Conservation (phyloP, 345 rosid genomes). For the Balakata baccata region DNA sequence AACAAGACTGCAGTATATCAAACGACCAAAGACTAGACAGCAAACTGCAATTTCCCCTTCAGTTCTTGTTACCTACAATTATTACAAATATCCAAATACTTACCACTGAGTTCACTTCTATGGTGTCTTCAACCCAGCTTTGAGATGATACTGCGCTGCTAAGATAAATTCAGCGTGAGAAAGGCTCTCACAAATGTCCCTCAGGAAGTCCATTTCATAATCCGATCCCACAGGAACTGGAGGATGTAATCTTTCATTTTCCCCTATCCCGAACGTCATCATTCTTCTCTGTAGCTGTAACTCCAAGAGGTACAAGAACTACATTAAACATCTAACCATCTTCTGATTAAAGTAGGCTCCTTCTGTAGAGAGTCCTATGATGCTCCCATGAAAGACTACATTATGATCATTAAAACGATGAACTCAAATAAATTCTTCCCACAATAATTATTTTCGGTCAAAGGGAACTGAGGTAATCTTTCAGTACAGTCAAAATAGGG, state of each 20-base stretch:
- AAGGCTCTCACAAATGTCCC: too few relatives aligned
- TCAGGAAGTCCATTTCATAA: neutral
- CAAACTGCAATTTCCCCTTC: too few relatives aligned
- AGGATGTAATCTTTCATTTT: neutral
- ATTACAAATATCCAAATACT: neutral
- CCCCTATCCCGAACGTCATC: neutral
- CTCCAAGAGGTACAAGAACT: neutral
- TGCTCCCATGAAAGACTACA: neutral
- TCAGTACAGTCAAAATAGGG: conserved; percentile 56
- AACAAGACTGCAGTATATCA: too few relatives aligned
- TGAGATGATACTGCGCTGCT: too few relatives aligned
- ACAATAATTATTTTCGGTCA: conserved; percentile 11
- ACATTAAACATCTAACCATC: neutral
- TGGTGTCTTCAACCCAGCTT: too few relatives aligned
- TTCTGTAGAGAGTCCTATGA: too few relatives aligned
- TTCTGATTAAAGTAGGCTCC: neutral
- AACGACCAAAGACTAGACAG: too few relatives aligned
- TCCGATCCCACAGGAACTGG: neutral
- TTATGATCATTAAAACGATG: neutral
- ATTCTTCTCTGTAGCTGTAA: neutral
- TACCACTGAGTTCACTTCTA: neutral
- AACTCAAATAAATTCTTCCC: neutral
- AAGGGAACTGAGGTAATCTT: conserved; percentile 72
- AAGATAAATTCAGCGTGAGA: too few relatives aligned
- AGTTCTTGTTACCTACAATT: neutral